A percentile compares a stretch with the other conserved stretches of the same genome.
phyloP scores from a whole-genome alignment of 768 basidiomycete species.

The Exidia glandulosa region DNA sequence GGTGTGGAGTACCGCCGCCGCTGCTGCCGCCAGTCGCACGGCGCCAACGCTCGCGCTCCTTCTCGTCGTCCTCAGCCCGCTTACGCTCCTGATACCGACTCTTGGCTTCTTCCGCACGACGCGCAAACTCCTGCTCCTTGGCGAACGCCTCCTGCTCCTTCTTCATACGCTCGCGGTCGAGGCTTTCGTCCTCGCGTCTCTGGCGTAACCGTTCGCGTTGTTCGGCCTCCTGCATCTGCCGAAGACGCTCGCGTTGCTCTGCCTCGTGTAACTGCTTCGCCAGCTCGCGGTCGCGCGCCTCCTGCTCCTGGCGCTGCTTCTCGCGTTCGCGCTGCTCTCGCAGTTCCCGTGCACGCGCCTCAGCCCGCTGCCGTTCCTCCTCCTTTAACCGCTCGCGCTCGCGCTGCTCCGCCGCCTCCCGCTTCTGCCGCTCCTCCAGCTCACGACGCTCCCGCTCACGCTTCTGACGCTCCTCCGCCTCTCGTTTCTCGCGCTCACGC shows the following conservation, averaged over 20 bases:
- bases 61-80: constrained; percentile 6
- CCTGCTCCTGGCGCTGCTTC: constrained; percentile 46
- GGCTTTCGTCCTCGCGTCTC: not conserved
- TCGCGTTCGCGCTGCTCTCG: constrained; percentile 52
- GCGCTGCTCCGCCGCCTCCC: constrained; percentile 30
- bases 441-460: constrained; percentile 18
- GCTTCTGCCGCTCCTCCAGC: constrained; percentile 22
- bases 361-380: not conserved
- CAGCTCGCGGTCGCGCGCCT: too few relatives aligned
- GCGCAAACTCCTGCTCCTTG: not conserved
- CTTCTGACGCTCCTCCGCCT: constrained; percentile 8
- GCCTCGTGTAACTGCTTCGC: constrained; percentile 3
- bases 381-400: not conserved
- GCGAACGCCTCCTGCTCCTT: constrained; percentile 29
- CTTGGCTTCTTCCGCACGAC: not conserved
- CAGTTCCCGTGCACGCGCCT: not conserved
- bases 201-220: not conserved
- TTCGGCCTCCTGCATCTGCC: not conserved
- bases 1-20: not conserved
- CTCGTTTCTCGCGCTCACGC: constrained; percentile 5
- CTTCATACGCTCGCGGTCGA: constrained; percentile 1
- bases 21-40: not conserved
- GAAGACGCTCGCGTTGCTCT: constrained; percentile 1
- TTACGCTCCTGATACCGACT: constrained; percentile 6
- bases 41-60: constrained; percentile 3